These are phyloP conservation scores for Aulographum hederae DNA, from an alignment of 2,329 filamentous ascomycete genomes.

Conservation along the genomic window DNA sequence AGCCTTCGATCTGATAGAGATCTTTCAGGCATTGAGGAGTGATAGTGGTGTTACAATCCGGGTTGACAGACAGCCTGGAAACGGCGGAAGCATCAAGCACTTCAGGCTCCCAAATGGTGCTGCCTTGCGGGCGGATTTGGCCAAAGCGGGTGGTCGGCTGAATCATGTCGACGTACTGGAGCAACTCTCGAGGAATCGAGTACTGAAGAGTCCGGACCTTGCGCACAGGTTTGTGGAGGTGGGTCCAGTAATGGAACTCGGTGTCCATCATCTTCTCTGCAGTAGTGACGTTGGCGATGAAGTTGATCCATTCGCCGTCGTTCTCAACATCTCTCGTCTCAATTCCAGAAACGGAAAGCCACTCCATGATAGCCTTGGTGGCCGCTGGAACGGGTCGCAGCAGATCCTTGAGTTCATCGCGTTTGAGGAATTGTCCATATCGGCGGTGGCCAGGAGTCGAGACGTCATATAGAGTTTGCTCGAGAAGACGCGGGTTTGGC, in stretches of 20 bases:
- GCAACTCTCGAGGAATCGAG: slow-evolving; percentile 39
- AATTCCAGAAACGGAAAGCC: slow-evolving; percentile 36
- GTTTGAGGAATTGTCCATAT: slow-evolving; percentile 45
- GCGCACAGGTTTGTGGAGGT: slow-evolving; percentile 20
- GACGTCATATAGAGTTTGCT: slow-evolving; percentile 40
- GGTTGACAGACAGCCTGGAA: not conserved
- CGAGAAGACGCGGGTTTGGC: slow-evolving; percentile 31
- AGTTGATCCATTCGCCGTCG: slow-evolving; percentile 42
- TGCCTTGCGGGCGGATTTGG: slow-evolving; percentile 24
- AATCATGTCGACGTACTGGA: slow-evolving; percentile 39
- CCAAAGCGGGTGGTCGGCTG: slow-evolving; percentile 49
- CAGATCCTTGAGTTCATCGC: slow-evolving; percentile 37
- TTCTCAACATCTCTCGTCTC: slow-evolving; percentile 25
- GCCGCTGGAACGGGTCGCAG: slow-evolving; percentile 32
- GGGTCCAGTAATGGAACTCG: slow-evolving; percentile 37
- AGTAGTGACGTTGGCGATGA: slow-evolving; percentile 30
- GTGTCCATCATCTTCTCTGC: slow-evolving; percentile 40
- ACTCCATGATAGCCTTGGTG: slow-evolving; percentile 30
- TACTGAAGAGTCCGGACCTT: slow-evolving; percentile 40
- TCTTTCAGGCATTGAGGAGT: not conserved
- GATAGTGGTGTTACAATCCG: not conserved
- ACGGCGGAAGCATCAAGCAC: slow-evolving; percentile 4
- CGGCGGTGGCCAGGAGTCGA: slow-evolving; percentile 39
- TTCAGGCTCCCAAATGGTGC: slow-evolving; percentile 13
- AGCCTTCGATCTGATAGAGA: not conserved